These are phyloP conservation scores for peach (Prunus persica) DNA, from an alignment of 306 rosid species.

Conservation along the genomic window Prunus_persica_NCBIv2 NC_034015.1:16025001-16025500, in stretches of 20 bases:
- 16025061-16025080: conserved; percentile 46
- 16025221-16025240: conserved; percentile 40
- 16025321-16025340: conserved; percentile 56
- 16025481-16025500: conserved; percentile 62
- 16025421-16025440: conserved; percentile 62
- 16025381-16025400: conserved; percentile 23
- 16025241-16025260: conserved; percentile 63
- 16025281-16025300: conserved; percentile 61
- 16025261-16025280: conserved; percentile 70
- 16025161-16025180: conserved; percentile 55
- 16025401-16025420: conserved; percentile 41
- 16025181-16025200: conserved; percentile 56
- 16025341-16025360: conserved; percentile 71
- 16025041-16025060: not conserved
- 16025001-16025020: conserved; percentile 24
- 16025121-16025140: conserved; percentile 45
- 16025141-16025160: conserved; percentile 47
- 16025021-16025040: conserved; percentile 19
- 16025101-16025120: conserved; percentile 52
- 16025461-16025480: conserved; percentile 79
- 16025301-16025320: conserved; percentile 36
- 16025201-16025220: conserved; percentile 47
- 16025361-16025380: conserved; percentile 45
- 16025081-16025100: conserved; percentile 61
- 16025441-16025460: conserved; percentile 67